Evolutionary conservation across 2,329 filamentous ascomycete species (phyloP).

Genomic region (Verticillium nonalfalfae): DNA sequence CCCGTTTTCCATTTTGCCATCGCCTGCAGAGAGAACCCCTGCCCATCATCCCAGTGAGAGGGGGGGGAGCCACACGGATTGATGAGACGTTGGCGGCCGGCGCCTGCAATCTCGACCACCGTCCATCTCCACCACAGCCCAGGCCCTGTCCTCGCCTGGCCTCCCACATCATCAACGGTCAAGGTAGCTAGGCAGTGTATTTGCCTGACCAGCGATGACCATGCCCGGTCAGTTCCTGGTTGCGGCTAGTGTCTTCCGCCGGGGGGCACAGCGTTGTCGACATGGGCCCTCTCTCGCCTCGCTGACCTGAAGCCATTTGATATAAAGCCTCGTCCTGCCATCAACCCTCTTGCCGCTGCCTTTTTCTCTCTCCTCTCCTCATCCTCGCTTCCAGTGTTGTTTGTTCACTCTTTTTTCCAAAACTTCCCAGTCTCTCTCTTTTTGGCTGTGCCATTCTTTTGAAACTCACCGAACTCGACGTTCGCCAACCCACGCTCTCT

Average conservation of each 20-base stretch:
- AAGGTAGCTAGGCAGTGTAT: background rate
- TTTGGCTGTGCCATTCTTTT: slow-evolving; percentile 5
- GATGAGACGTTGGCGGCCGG: slow-evolving; percentile 1
- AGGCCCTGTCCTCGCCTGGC: background rate
- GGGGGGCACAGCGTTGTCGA: background rate
- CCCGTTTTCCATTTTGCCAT: background rate
- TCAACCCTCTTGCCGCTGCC: background rate
- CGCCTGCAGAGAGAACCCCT: background rate
- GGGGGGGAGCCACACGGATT: background rate
- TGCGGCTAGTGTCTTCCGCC: background rate
- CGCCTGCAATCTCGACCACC: slow-evolving; percentile 2
- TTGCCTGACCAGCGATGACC: background rate
- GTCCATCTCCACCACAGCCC: background rate
- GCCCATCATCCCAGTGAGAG: background rate
- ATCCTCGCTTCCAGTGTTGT: slow-evolving; percentile 2
- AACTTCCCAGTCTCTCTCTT: slow-evolving; percentile 1
- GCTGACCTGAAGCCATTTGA: background rate
- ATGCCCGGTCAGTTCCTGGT: background rate
- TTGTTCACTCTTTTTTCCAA: slow-evolving; percentile 2
- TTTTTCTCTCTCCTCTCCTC: background rate
- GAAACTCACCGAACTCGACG: slow-evolving; percentile 1
- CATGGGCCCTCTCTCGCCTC: background rate
- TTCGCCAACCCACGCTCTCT: slow-evolving; percentile 1
- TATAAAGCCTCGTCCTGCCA: background rate
- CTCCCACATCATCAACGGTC: background rate